Percentiles rank a stretch among this genome's conserved stretches.
phyloP scores from a whole-genome alignment of 2,329 filamentous ascomycete species.

The Magnaporthiopsis rhizophila region DNA sequence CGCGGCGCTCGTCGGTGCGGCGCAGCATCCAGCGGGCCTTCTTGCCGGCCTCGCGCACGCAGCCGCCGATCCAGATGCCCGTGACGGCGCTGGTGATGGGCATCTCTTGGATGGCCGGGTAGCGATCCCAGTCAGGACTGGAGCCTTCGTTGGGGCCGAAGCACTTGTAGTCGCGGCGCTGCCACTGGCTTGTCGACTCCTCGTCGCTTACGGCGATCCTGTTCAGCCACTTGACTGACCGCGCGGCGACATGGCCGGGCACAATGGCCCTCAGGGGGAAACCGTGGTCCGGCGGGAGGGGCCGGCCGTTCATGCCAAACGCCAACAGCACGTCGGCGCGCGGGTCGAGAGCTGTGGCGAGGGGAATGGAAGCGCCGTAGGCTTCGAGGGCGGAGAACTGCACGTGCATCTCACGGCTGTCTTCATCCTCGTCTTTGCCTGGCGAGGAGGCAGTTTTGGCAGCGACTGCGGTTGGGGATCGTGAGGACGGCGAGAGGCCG shows the following conservation, averaged over 20 bases:
- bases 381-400: slow-evolving; percentile 53
- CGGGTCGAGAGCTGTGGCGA: slow-evolving; percentile 49
- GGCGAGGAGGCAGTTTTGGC: not conserved
- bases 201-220: slow-evolving; percentile 57
- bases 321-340: slow-evolving; percentile 58
- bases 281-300: slow-evolving; percentile 57
- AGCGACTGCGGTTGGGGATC: slow-evolving; percentile 2
- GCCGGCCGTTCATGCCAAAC: slow-evolving; percentile 58
- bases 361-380: slow-evolving; percentile 53
- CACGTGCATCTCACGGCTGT: slow-evolving; percentile 44
- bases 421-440: slow-evolving; percentile 13
- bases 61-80: slow-evolving; percentile 32
- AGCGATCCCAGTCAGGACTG: slow-evolving; percentile 53
- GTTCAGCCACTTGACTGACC: slow-evolving; percentile 62
- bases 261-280: slow-evolving; percentile 56
- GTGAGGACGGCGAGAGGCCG: slow-evolving; percentile 30
- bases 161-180: slow-evolving; percentile 60
- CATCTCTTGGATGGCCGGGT: slow-evolving; percentile 59
- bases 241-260: slow-evolving; percentile 57
- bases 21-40: slow-evolving; percentile 6
- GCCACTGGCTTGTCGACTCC: slow-evolving; percentile 58
- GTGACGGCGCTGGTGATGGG: slow-evolving; percentile 63
- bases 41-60: slow-evolving; percentile 14
- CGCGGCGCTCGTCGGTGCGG: slow-evolving; percentile 9
- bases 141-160: slow-evolving; percentile 55